Conservation (phyloP, 1,284 basidiomycete genomes). For the Ustilago esculenta region DNA sequence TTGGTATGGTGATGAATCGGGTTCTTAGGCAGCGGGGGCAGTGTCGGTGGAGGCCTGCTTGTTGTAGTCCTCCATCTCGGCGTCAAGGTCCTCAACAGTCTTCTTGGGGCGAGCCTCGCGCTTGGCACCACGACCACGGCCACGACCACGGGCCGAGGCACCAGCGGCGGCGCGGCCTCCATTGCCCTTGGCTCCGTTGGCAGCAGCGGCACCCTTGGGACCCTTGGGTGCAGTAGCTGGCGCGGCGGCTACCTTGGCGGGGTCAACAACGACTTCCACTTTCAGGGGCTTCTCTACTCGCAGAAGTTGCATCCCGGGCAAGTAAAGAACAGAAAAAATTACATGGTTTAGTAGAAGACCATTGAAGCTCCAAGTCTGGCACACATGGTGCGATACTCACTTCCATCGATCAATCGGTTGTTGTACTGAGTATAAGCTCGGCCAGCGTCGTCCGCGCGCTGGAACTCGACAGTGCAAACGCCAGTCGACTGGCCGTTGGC, state of each 20-base stretch:
- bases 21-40: slow-evolving; percentile 29
- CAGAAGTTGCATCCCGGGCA: too few relatives aligned
- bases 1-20: background rate
- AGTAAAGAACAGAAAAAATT: too few relatives aligned
- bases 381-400: slow-evolving; percentile 71
- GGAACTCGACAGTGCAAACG: slow-evolving; percentile 85
- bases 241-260: slow-evolving; percentile 71
- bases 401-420: slow-evolving; percentile 99
- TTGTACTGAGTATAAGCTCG: slow-evolving; percentile 95
- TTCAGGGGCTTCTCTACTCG: slow-evolving; percentile 85
- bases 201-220: slow-evolving; percentile 35
- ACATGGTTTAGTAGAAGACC: too few relatives aligned
- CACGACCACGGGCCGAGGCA: slow-evolving; percentile 68
- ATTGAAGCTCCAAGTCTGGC: too few relatives aligned
- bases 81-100: slow-evolving; percentile 73
- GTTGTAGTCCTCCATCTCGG: slow-evolving; percentile 72
- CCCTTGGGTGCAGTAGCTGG: slow-evolving; percentile 38
- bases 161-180: slow-evolving; percentile 31
- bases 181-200: slow-evolving; percentile 29
- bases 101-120: slow-evolving; percentile 70
- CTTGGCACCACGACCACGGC: slow-evolving; percentile 70
- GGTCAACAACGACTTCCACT: slow-evolving; percentile 95
- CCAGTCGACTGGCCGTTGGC: slow-evolving; percentile 87
- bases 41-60: slow-evolving; percentile 51
- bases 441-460: slow-evolving; percentile 84